Evolutionary conservation across 441 rosid species (phyloP), one percentile per base, ranked within the genome.

Genomic region (Euphorbia corollata): DNA sequence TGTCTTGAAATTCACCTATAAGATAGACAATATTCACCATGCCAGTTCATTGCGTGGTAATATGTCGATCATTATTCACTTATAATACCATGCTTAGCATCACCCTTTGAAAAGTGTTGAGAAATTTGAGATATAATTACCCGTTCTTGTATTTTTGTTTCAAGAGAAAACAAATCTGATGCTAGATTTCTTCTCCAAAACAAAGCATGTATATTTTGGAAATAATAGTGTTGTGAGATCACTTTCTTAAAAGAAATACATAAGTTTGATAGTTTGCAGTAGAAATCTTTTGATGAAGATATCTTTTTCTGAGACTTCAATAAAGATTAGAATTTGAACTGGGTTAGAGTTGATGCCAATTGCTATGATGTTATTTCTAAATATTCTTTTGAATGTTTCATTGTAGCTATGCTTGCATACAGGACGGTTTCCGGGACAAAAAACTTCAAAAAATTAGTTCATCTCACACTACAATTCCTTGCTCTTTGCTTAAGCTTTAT

Each of bases 341-440:
- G 36, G 9, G 48, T 59, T 8, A 8, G 19, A 11, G 18, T 9
- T 2, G 74, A 24, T 41, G 10, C 47, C 47, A 41, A 11, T 41
- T 27, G 48, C 30, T 0, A 20, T 51, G 50, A 53, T 47, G 65
- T 2, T 53, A 19, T 36, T 45, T 55, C 36, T 39, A 16, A 71
- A 60, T 67, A 61, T 22, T 62, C 67, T 36, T 64, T 71, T 51
- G 47, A 67, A 67, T 69, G 22, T 63, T 48, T 61, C 41, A 27
- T 59, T 82, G 82, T 89, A 94, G 98, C 92, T 23, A 87, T 94
- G 92, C 82, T 94, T 36, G 94, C 90, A 56, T 89, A 94, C 87
- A 94, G 90, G 91, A 89, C 87, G 6, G 82, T 86, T 68, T 71
- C 86, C 0, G 99, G 99, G 50, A 87, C 96, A 38, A 94, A 87